Evolutionary conservation across 148 eudicot species (phyloP).

Genomic region (Amaranthus hypochondriacus): DNA sequence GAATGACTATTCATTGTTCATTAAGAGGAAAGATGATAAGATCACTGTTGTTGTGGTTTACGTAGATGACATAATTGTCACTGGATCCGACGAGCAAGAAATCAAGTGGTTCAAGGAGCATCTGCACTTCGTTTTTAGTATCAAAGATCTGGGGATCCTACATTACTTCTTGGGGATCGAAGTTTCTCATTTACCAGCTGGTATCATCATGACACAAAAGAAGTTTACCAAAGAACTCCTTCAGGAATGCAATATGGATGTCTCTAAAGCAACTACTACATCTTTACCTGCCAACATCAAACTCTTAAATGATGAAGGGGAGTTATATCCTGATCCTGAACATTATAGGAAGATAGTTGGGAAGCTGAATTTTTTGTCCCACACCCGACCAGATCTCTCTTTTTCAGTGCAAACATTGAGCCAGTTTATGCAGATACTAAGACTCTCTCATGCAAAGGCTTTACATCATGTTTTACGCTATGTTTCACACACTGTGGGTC

Average conservation of each 20-base stretch:
- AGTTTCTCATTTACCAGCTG: not conserved
- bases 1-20: not conserved
- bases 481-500: not conserved
- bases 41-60: not conserved
- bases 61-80: not conserved
- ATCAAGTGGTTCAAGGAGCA: not conserved
- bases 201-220: not conserved
- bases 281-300: not conserved
- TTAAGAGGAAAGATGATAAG: no score
- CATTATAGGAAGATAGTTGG: not conserved
- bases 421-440: not conserved
- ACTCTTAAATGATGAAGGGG: not conserved
- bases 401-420: not conserved
- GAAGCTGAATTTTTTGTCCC: not conserved
- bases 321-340: not conserved
- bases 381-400: not conserved
- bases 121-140: not conserved
- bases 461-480: not conserved
- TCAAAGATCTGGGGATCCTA: not conserved
- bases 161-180: not conserved
- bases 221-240: not conserved
- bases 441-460: not conserved
- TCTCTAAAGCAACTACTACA: not conserved
- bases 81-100: not conserved
- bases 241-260: not conserved